These are phyloP conservation scores for Candida suzukii DNA, from an alignment of 805 yeast genomes.

Conservation along the genomic window DNA sequence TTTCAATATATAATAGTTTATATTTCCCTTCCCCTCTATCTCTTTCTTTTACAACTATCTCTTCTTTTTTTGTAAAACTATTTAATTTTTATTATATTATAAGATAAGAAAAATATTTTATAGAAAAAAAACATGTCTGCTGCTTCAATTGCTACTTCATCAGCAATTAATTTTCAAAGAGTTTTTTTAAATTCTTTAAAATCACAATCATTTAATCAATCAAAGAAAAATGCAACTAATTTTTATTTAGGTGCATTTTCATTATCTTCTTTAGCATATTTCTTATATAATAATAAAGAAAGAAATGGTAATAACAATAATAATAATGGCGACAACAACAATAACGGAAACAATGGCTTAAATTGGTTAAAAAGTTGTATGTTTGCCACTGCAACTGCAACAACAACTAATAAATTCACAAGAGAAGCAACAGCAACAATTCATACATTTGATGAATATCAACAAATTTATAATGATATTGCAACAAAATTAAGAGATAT, in stretches of 20 bases:
- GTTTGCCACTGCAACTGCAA: slow-evolving; percentile 27
- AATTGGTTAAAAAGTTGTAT: slow-evolving; percentile 12
- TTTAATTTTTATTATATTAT: too few relatives aligned
- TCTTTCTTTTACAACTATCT: too few relatives aligned
- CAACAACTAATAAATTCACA: slow-evolving; percentile 27
- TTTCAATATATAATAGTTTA: too few relatives aligned
- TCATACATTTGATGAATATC: slow-evolving; percentile 47
- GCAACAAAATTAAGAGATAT: slow-evolving; percentile 51
- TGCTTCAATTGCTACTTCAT: too few relatives aligned
- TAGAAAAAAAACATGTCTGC: too few relatives aligned
- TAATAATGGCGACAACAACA: slow-evolving; percentile 10
- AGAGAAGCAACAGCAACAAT: slow-evolving; percentile 25
- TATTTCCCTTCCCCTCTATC: too few relatives aligned
- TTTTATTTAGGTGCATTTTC: slow-evolving; percentile 8
- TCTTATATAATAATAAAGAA: slow-evolving; percentile 16
- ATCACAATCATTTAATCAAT: too few relatives aligned
- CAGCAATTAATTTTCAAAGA: too few relatives aligned
- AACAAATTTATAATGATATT: slow-evolving; percentile 63
- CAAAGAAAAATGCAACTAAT: too few relatives aligned
- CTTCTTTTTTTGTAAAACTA: too few relatives aligned
- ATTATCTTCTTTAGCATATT: slow-evolving; percentile 22
- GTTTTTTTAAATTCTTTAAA: too few relatives aligned
- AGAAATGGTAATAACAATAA: slow-evolving; percentile 7
- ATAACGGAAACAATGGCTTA: slow-evolving; percentile 8
- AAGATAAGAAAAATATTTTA: too few relatives aligned